Evolutionary conservation across 2,329 filamentous ascomycete species (phyloP).

Genomic region (Hyphodiscus sp.): DNA sequence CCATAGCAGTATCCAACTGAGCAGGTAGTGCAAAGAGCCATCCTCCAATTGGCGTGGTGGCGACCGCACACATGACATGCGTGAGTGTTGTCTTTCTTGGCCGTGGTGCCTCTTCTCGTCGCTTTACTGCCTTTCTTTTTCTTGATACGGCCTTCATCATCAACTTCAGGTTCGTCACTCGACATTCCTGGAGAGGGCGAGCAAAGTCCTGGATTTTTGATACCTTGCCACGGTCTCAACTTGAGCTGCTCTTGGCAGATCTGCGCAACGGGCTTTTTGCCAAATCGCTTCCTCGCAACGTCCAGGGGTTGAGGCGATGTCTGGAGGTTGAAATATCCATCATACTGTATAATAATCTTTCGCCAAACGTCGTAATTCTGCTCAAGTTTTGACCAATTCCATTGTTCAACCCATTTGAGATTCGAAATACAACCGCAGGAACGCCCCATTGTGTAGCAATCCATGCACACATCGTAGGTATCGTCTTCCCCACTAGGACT

Average conservation of each 20-base stretch:
- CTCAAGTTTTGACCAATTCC: constrained; percentile 72
- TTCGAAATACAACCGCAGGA: constrained; percentile 85
- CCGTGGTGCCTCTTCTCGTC: constrained; percentile 32
- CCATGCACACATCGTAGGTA: constrained; percentile 95
- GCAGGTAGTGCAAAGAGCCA: constrained; percentile 75
- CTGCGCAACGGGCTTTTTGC: constrained; percentile 77
- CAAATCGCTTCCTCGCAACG: constrained; percentile 58
- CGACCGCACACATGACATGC: constrained; percentile 79
- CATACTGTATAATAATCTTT: constrained; percentile 66
- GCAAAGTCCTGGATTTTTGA: constrained; percentile 38
- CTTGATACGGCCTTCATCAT: constrained; percentile 55
- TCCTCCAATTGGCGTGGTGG: constrained; percentile 75
- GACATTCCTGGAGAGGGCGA: constrained; percentile 34
- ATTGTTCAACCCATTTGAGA: constrained; percentile 89
- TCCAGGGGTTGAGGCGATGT: constrained; percentile 64
- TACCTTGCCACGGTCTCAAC: constrained; percentile 74
- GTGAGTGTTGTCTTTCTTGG: constrained; percentile 43
- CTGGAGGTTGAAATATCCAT: constrained; percentile 58
- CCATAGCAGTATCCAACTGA: constrained; percentile 82
- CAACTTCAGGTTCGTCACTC: constrained; percentile 49
- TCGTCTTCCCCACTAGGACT: constrained; percentile 66
- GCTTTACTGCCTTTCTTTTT: constrained; percentile 42
- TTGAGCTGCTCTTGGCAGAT: constrained; percentile 89
- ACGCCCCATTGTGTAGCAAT: constrained; percentile 95
- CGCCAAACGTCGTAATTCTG: constrained; percentile 80